These are phyloP conservation scores for Ophiostoma ips DNA, from an alignment of 2,329 filamentous ascomycete genomes.

Conservation along the genomic window DNA sequence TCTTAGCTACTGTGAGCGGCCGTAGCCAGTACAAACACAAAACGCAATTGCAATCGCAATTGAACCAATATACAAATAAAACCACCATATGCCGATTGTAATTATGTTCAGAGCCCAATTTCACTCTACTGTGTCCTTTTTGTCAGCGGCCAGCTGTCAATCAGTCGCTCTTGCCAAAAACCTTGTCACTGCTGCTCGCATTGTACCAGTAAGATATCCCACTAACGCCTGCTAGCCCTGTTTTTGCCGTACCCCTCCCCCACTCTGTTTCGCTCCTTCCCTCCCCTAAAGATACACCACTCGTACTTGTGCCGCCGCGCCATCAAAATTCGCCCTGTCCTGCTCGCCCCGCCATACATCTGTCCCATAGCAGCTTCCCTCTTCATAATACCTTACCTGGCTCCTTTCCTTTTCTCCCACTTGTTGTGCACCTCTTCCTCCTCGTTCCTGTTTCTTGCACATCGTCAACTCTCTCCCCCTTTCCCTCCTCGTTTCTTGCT, in stretches of 20 bases:
- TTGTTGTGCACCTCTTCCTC: not conserved
- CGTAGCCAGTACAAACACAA: no score
- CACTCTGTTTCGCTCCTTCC: not conserved
- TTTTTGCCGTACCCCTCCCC: not conserved
- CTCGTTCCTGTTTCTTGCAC: not conserved
- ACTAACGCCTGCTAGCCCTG: not conserved
- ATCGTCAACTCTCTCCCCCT: not conserved
- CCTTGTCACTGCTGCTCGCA: not conserved
- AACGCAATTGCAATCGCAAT: not conserved
- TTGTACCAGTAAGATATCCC: not conserved
- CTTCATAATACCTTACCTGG: not conserved
- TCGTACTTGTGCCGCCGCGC: not conserved
- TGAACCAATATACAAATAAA: not conserved
- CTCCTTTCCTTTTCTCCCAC: not conserved
- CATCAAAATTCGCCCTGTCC: not conserved
- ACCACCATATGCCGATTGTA: no score
- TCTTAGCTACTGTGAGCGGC: no score
- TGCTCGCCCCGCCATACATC: not conserved
- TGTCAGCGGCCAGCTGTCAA: not conserved
- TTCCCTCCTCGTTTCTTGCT: not conserved
- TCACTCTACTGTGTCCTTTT: not conserved
- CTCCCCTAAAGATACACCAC: not conserved
- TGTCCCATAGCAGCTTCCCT: constrained; percentile 2
- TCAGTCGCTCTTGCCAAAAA: not conserved
- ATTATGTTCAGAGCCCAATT: not conserved